A percentile compares a stretch with the other conserved stretches of the same genome.
Evolutionary conservation across 2,329 filamentous ascomycete genomes (phyloP).

Genomic region (Ophiostoma sp.): DNA sequence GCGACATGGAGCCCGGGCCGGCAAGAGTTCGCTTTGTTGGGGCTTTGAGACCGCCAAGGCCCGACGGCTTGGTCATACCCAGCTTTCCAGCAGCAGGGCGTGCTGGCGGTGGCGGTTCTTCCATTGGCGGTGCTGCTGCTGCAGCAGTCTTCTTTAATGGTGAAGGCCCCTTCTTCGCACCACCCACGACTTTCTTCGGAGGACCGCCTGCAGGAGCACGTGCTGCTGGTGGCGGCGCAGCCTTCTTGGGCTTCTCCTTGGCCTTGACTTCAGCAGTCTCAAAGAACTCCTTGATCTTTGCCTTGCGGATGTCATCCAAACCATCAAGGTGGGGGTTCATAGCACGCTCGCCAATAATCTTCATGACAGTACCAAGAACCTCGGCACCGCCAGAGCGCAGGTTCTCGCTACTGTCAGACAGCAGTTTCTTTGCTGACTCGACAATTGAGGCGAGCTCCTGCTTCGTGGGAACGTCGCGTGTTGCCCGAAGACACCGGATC

Average conservation of each 20-base stretch:
- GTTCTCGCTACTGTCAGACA: slow-evolving; percentile 81
- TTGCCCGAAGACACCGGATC: slow-evolving; percentile 78
- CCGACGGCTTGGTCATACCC: slow-evolving; percentile 49
- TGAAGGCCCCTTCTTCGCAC: slow-evolving; percentile 47
- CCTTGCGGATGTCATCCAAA: slow-evolving; percentile 90
- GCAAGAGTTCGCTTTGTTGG: slow-evolving; percentile 52
- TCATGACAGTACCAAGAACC: slow-evolving; percentile 91
- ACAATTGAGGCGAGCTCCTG: slow-evolving; percentile 78
- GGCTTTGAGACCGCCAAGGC: slow-evolving; percentile 53
- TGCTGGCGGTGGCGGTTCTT: slow-evolving; percentile 41
- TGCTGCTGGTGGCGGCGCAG: slow-evolving; percentile 50
- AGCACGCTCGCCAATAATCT: slow-evolving; percentile 92
- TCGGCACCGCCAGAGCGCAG: slow-evolving; percentile 87
- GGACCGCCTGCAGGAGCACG: slow-evolving; percentile 42
- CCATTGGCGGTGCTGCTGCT: slow-evolving; percentile 33
- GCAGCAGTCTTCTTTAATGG: slow-evolving; percentile 42
- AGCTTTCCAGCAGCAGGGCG: slow-evolving; percentile 48
- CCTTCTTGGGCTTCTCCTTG: slow-evolving; percentile 86
- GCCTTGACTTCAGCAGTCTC: slow-evolving; percentile 78
- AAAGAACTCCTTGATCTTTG: slow-evolving; percentile 89
- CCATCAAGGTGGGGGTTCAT: slow-evolving; percentile 92
- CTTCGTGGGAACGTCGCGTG: slow-evolving; percentile 75
- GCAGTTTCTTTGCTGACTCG: slow-evolving; percentile 81
- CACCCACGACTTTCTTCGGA: slow-evolving; percentile 39
- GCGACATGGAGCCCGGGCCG: slow-evolving; percentile 46